These are phyloP conservation scores for Leptosphaerulina australis DNA, from an alignment of 2,329 filamentous ascomycete genomes.

Conservation along the genomic window DNA sequence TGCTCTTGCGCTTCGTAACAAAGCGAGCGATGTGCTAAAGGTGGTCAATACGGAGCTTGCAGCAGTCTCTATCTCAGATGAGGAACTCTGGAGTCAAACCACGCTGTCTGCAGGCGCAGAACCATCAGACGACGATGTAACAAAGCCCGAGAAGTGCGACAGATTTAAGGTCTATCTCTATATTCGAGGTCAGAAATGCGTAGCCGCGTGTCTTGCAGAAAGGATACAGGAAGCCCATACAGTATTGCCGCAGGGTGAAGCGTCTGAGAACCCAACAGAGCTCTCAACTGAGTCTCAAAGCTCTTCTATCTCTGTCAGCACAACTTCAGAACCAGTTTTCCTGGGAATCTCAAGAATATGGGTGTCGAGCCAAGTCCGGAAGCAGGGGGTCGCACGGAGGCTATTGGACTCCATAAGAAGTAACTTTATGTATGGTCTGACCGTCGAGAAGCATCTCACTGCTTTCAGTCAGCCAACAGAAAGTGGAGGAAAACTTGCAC, in stretches of 20 bases:
- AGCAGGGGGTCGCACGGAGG: conserved; percentile 62
- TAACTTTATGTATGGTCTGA: conserved; percentile 62
- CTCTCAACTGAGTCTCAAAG: conserved; percentile 24
- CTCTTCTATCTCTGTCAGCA: conserved; percentile 53
- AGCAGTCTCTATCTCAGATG: conserved; percentile 64
- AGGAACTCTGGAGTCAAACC: conserved; percentile 62
- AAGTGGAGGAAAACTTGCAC: conserved; percentile 63
- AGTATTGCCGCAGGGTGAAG: conserved; percentile 50
- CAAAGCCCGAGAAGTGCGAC: conserved; percentile 44
- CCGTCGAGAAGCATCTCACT: conserved; percentile 60
- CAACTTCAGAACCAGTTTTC: conserved; percentile 54
- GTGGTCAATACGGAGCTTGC: conserved; percentile 68
- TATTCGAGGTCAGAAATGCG: conserved; percentile 64
- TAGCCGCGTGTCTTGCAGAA: conserved; percentile 67
- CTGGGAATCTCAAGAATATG: conserved; percentile 70
- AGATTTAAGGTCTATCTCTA: conserved; percentile 68
- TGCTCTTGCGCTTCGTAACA: conserved; percentile 58
- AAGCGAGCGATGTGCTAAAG: conserved; percentile 60
- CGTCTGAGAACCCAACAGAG: conserved; percentile 24
- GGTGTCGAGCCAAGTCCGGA: conserved; percentile 63
- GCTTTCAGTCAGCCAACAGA: conserved; percentile 72
- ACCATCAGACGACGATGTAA: conserved; percentile 32
- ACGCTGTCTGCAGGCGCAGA: conserved; percentile 11
- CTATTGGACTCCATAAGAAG: conserved; percentile 62
- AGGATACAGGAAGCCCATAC: conserved; percentile 62